phyloP scores from a whole-genome alignment of 1,284 basidiomycete species.

The Pseudozyma pruni region DNA sequence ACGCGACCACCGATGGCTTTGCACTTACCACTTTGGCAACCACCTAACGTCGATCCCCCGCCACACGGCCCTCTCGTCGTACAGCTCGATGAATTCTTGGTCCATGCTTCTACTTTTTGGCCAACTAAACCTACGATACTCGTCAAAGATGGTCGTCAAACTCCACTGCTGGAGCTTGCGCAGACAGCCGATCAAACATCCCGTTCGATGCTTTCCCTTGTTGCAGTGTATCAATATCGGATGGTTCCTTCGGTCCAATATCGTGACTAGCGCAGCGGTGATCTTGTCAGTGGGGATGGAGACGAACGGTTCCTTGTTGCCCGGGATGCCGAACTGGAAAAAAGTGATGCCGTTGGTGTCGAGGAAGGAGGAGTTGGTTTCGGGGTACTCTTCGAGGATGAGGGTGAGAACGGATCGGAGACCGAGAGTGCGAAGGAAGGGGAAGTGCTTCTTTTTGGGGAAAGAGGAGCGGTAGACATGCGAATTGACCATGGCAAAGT shows the following conservation, averaged over 20 bases:
- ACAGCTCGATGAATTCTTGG: slow-evolving; percentile 73
- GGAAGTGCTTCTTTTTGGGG: slow-evolving; percentile 72
- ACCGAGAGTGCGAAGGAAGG: slow-evolving; percentile 71
- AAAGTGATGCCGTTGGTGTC: slow-evolving; percentile 69
- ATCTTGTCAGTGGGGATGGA: slow-evolving; percentile 72
- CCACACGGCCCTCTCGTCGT: slow-evolving; percentile 43
- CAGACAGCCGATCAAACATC: slow-evolving; percentile 73
- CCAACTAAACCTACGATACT: slow-evolving; percentile 71
- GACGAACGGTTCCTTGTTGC: slow-evolving; percentile 71
- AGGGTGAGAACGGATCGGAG: slow-evolving; percentile 72
- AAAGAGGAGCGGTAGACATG: slow-evolving; percentile 72
- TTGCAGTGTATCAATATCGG: slow-evolving; percentile 74
- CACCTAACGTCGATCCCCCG: slow-evolving; percentile 31
- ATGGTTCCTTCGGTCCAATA: slow-evolving; percentile 72
- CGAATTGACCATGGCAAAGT: slow-evolving; percentile 69
- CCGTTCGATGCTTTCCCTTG: slow-evolving; percentile 74
- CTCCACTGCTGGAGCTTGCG: slow-evolving; percentile 72
- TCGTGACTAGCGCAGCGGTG: slow-evolving; percentile 71
- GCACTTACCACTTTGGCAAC: slow-evolving; percentile 43
- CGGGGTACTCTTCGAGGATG: slow-evolving; percentile 72
- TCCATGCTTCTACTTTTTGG: slow-evolving; percentile 72
- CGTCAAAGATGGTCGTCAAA: slow-evolving; percentile 72
- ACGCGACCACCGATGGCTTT: too few species aligned
- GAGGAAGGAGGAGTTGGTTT: slow-evolving; percentile 71
- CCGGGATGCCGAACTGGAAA: slow-evolving; percentile 73